Evolutionary conservation across 805 yeast species (phyloP).

Genomic region (Hanseniaspora nectarophila): DNA sequence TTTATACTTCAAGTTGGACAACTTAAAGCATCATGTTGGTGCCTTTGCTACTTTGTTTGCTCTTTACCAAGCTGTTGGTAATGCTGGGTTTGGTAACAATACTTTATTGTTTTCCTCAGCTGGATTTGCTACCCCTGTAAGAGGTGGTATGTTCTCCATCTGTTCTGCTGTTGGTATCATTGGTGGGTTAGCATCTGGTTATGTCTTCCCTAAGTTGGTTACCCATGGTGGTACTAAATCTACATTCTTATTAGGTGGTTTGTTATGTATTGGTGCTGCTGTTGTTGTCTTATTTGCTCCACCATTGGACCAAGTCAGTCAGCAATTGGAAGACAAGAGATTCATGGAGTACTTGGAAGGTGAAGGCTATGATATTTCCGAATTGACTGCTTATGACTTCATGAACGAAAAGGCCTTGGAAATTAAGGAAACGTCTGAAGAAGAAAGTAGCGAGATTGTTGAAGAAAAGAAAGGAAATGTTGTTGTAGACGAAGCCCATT

Average conservation of each 20-base stretch:
- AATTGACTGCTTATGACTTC: neutral
- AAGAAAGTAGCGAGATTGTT: neutral
- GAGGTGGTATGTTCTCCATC: conserved; percentile 84
- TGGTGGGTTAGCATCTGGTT: conserved; percentile 87
- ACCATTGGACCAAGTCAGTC: conserved; percentile 69
- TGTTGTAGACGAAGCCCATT: neutral
- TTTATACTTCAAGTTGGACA: conserved; percentile 61
- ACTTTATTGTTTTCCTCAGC: conserved; percentile 80
- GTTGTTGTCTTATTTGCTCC: conserved; percentile 40
- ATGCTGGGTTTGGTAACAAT: conserved; percentile 79
- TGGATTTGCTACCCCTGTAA: conserved; percentile 71
- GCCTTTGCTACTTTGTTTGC: conserved; percentile 81
- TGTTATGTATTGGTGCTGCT: conserved; percentile 49
- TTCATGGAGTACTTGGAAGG: conserved; percentile 56
- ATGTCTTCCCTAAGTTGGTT: conserved; percentile 73
- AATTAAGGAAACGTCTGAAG: neutral
- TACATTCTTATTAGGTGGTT: conserved; percentile 21
- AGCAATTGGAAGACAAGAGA: conserved; percentile 60
- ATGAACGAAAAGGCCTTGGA: neutral
- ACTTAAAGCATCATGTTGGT: conserved; percentile 49
- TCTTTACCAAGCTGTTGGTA: conserved; percentile 76
- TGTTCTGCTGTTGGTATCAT: conserved; percentile 87
- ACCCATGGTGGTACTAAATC: conserved; percentile 44
- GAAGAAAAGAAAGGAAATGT: neutral
- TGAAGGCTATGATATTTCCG: conserved; percentile 54